Evolutionary conservation across 805 yeast species (phyloP), one percentile per base, ranked within the genome.

Genomic region (Dipodascus geniculatus): DNA sequence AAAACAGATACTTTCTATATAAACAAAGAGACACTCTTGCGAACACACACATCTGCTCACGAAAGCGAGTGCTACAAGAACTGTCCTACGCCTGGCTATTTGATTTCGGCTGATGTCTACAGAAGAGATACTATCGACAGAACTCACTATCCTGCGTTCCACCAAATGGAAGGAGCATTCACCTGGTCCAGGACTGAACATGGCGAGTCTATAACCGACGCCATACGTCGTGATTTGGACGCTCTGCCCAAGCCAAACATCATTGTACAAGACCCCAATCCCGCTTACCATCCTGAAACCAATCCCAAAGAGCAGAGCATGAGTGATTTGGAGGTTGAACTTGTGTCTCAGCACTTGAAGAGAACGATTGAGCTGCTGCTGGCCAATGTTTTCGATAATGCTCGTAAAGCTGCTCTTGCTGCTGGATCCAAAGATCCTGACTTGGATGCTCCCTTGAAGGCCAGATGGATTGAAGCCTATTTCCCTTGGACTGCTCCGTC

Each of bases 401-500:
- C 91, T 16, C 77, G 77, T 53, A 74, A 71, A 51, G 77, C 85
- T 1, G 85, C 87, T 3, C 72, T 75, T 54, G 61, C 72, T 20
- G 81, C 84, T 0, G 89, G 89, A 0, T 73, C 80, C 1, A 68
- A 73, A 1, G 81, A 78, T 53, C 80, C 77, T 3, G 83, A 81
- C 60, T 67, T 82, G 57, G 76, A 80, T 55, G 84, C 82, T 60
- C 96, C 96, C 3, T 74, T 93, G 56, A 83, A 79, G 63, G 86
- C 90, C 19, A 77, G 98, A 60, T 93, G 99, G 99, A 85, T 89
- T 33, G 95, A 87, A 63, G 95, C 93, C 0, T 87, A 82, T 63
- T 93, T 93, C 72, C 99, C 99, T 2, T 93, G 98, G 97, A 93
- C 99, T 2, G 81, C 96, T 1, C 99, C 99, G 2, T 86, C 96